These are phyloP conservation scores for Lanmaoa rubissima DNA, from an alignment of 768 basidiomycete species.

Conservation along the genomic window DNA sequence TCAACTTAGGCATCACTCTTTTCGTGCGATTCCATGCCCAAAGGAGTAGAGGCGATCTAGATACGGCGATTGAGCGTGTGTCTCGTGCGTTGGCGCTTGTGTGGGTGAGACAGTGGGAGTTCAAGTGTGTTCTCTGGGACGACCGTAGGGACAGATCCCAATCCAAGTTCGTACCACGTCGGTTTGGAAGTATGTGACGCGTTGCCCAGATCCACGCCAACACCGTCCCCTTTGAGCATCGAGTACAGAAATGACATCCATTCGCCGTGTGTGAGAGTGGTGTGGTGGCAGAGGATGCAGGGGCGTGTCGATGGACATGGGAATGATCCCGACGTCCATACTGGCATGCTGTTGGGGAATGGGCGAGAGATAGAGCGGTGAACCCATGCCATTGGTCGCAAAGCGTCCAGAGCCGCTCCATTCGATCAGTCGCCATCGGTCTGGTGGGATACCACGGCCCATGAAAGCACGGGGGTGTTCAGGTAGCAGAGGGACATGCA, in stretches of 20 bases:
- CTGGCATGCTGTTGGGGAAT: slow-evolving; percentile 20
- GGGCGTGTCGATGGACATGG: slow-evolving; percentile 22
- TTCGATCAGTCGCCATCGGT: slow-evolving; percentile 28
- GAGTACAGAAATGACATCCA: slow-evolving; percentile 36
- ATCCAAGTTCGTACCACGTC: slow-evolving; percentile 32
- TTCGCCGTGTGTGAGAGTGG: slow-evolving; percentile 21
- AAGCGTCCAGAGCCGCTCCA: slow-evolving; percentile 28
- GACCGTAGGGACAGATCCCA: slow-evolving; percentile 16
- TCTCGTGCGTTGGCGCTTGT: slow-evolving; percentile 7
- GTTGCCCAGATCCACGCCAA: slow-evolving; percentile 9
- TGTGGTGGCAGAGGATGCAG: slow-evolving; percentile 3
- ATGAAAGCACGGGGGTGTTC: slow-evolving; percentile 35
- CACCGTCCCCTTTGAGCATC: slow-evolving; percentile 33
- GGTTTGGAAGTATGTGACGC: slow-evolving; percentile 10
- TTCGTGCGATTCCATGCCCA: slow-evolving; percentile 18
- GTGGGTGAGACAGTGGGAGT: slow-evolving; percentile 12
- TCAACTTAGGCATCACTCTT: slow-evolving; percentile 12
- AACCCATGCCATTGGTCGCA: slow-evolving; percentile 19
- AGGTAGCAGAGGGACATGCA: slow-evolving; percentile 32
- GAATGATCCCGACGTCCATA: slow-evolving; percentile 16
- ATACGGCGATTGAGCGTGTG: slow-evolving; percentile 13
- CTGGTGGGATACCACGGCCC: slow-evolving; percentile 35
- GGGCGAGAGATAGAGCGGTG: slow-evolving; percentile 26
- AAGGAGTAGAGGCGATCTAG: slow-evolving; percentile 10
- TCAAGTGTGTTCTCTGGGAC: slow-evolving; percentile 8